Evolutionary conservation across 1,284 basidiomycete genomes (phyloP), one percentile per base, ranked within the genome.

Genomic region (Blastosporella zonata): DNA sequence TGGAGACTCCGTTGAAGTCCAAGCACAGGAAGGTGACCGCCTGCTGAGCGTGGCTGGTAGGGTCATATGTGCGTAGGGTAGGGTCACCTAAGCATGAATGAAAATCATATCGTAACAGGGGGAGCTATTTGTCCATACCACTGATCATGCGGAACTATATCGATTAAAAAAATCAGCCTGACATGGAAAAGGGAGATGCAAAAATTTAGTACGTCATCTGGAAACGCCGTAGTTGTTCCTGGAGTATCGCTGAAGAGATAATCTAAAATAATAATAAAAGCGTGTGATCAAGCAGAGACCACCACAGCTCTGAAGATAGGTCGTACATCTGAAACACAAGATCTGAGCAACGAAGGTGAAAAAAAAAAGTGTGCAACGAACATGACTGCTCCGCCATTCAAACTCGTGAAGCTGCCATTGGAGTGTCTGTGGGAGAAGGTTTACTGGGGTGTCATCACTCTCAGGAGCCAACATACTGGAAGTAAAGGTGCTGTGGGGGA

Each of bases 11-110:
- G 40, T 65, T 64, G 59, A 74, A 74, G 54, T 74, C 67, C 44
- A 76, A 62, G 61, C 74, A 76, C 6, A 74, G 61, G 61, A 70
- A 75, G 0, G 72, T 71, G 20, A 76, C 55, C 3, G 74, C 73
- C 47, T 71, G 67, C 49, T 75, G 73, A 5, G 70, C 72, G 47
- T 55, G 62, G 53, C 65, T 70, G 34, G 43, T 68, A 21, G 68
- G 39, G 46, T 76, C 62, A 56, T 71, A 74, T 27, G 67, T 69
- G 42, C 73, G 67, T 34, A 74, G 58, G 18, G 62, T 66, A 2
- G 68, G 68, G 54, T 68, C 64, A 37, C 73, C 73, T 69, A 22
- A 20, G 6, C 4, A 22, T 22, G 31, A n/a, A 46, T 54, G 21
- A 49, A 23, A 20, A 9, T 34, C 18, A 39, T 43, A 29, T 27